These are phyloP conservation scores for Stellera chamaejasme DNA, from an alignment of 345 rosid species.

Conservation along the genomic window DNA sequence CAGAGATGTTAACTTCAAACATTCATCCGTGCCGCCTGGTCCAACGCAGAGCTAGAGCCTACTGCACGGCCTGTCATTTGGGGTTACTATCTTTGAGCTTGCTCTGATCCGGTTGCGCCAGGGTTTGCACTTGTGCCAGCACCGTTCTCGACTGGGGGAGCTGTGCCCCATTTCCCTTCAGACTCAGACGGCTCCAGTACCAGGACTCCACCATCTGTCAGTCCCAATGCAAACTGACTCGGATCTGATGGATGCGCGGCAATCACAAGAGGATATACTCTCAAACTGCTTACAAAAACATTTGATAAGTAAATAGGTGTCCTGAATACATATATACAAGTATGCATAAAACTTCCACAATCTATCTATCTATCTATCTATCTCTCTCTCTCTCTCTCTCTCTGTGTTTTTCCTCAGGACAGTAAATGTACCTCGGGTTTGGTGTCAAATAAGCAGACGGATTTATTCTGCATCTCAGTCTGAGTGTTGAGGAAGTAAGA, in stretches of 20 bases:
- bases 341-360: too few species aligned
- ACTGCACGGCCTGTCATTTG: constrained; percentile 3
- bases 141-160: constrained; percentile 70
- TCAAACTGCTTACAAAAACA: constrained; percentile 44
- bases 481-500: constrained; percentile 56
- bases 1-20: too few species aligned
- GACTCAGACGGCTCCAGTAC: constrained; percentile 67
- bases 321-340: too few species aligned
- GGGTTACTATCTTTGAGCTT: constrained; percentile 42
- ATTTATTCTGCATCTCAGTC: constrained; percentile 74
- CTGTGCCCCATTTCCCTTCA: constrained; percentile 80
- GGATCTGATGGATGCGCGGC: constrained; percentile 73
- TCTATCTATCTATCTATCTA: too few species aligned
- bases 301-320: neutral
- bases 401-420: neutral
- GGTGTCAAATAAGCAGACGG: constrained; percentile 60
- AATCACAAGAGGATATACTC: constrained; percentile 66
- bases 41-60: neutral
- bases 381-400: too few species aligned
- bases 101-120: constrained; percentile 40
- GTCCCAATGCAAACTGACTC: constrained; percentile 74
- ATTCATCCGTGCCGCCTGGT: too few species aligned
- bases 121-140: constrained; percentile 48
- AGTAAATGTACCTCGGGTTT: constrained; percentile 51
- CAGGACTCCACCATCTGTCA: constrained; percentile 58